Evolutionary conservation across 495 filamentous ascomycete genomes (phyloP).

Genomic region (Penicillium cataractarum): DNA sequence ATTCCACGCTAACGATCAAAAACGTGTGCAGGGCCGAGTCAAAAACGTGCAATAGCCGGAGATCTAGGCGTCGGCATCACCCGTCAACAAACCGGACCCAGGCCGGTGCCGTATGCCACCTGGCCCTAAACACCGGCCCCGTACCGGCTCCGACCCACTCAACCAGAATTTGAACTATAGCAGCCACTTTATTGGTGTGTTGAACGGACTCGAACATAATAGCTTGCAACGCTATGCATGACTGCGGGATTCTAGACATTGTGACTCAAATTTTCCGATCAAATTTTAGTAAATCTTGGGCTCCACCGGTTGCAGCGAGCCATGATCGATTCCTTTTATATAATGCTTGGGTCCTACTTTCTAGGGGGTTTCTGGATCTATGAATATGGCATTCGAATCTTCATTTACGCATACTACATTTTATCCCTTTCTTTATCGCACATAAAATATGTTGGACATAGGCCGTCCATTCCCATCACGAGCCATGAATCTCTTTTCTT

Average conservation of each 20-base stretch:
- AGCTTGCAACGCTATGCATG: slow-evolving; percentile 25
- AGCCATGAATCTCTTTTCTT: slow-evolving; percentile 16
- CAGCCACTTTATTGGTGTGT: slow-evolving; percentile 22
- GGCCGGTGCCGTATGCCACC: slow-evolving; percentile 27
- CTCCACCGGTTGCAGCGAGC: slow-evolving; percentile 18
- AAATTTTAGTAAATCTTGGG: slow-evolving; percentile 14
- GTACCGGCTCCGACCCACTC: slow-evolving; percentile 30
- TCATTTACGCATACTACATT: slow-evolving; percentile 4
- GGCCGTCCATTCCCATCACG: slow-evolving; percentile 10
- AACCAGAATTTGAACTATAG: slow-evolving; percentile 26
- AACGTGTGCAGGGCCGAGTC: background rate
- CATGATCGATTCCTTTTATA: slow-evolving; percentile 20
- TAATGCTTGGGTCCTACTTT: slow-evolving; percentile 1
- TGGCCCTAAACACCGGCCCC: slow-evolving; percentile 33
- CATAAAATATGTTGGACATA: slow-evolving; percentile 14
- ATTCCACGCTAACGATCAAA: slow-evolving; percentile 1
- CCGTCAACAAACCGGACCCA: slow-evolving; percentile 31
- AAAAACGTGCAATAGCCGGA: slow-evolving; percentile 10
- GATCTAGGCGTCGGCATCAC: slow-evolving; percentile 18
- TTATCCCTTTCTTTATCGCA: background rate
- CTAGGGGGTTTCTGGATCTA: background rate
- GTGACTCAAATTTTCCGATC: slow-evolving; percentile 24
- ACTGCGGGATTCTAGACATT: slow-evolving; percentile 16
- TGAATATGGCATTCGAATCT: slow-evolving; percentile 7
- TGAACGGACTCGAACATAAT: slow-evolving; percentile 21